Percentiles rank a stretch among this genome's conserved stretches.
phyloP scores from a whole-genome alignment of 345 rosid genomes.

The Isatis tinctoria region DNA sequence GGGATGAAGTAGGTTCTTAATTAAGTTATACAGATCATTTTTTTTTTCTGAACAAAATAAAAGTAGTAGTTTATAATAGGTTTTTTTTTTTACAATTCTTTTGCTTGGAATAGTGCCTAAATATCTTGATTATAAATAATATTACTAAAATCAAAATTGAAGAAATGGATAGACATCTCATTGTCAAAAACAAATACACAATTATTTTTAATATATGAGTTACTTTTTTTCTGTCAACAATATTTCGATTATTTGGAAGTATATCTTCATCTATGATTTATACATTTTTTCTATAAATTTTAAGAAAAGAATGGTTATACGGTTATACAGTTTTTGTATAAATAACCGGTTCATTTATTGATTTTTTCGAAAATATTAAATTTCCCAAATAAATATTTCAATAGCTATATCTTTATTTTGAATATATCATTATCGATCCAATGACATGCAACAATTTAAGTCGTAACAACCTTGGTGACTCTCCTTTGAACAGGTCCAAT shows the following conservation, averaged over 20 bases:
- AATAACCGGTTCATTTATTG: background rate
- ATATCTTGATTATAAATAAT: too few relatives aligned
- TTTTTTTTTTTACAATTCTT: too few relatives aligned
- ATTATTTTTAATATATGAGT: too few relatives aligned
- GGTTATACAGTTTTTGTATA: background rate
- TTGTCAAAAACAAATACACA: background rate
- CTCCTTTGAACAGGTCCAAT: background rate
- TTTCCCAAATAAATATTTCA: background rate
- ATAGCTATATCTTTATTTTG: too few relatives aligned
- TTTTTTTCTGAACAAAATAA: too few relatives aligned
- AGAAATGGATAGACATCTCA: too few relatives aligned
- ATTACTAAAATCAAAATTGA: too few relatives aligned
- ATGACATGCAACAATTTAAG: background rate
- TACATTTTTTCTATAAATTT: background rate
- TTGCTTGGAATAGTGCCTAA: too few relatives aligned
- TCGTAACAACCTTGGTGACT: slow-evolving; percentile 2
- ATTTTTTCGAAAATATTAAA: background rate
- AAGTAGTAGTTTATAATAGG: too few relatives aligned
- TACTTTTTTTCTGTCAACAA: too few relatives aligned
- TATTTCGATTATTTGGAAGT: background rate
- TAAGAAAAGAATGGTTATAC: background rate
- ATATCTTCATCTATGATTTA: background rate
- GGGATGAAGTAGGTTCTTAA: too few relatives aligned
- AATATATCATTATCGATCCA: background rate
- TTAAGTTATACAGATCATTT: too few relatives aligned